Evolutionary conservation across 257 asterid species (phyloP).

Genomic region (Solanum dulcamara): DNA sequence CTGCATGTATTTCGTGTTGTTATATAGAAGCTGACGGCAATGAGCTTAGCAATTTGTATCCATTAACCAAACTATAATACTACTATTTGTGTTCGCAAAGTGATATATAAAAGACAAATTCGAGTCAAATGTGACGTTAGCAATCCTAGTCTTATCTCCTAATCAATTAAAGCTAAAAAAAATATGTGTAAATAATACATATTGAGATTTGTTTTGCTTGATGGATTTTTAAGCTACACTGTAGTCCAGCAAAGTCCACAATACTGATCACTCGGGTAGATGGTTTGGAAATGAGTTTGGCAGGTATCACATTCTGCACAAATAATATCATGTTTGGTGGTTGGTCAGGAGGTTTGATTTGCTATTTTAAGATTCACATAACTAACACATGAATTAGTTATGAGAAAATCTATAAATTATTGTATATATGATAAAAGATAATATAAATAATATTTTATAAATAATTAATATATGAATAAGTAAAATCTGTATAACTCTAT

Average conservation of each 20-base stretch:
- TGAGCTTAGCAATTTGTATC: background rate
- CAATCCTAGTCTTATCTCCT: background rate
- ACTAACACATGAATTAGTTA: no score
- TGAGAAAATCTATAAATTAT: no score
- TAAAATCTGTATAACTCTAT: no score
- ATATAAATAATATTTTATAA: no score
- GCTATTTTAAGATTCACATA: no score
- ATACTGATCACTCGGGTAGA: no score
- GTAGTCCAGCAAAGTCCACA: background rate
- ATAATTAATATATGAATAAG: no score
- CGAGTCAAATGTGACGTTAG: background rate
- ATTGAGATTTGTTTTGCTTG: background rate
- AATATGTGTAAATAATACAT: background rate
- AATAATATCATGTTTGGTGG: no score
- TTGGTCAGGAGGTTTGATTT: no score
- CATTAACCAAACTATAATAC: background rate
- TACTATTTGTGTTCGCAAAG: background rate
- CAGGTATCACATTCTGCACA: no score
- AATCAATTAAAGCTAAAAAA: background rate
- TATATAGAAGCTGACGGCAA: background rate
- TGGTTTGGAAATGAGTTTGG: no score
- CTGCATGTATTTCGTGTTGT: background rate
- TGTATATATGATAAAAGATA: no score
- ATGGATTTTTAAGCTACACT: background rate
- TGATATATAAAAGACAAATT: background rate